Conservation (phyloP, 2,329 filamentous ascomycete species). For the Aspergillus floridensis region DNA sequence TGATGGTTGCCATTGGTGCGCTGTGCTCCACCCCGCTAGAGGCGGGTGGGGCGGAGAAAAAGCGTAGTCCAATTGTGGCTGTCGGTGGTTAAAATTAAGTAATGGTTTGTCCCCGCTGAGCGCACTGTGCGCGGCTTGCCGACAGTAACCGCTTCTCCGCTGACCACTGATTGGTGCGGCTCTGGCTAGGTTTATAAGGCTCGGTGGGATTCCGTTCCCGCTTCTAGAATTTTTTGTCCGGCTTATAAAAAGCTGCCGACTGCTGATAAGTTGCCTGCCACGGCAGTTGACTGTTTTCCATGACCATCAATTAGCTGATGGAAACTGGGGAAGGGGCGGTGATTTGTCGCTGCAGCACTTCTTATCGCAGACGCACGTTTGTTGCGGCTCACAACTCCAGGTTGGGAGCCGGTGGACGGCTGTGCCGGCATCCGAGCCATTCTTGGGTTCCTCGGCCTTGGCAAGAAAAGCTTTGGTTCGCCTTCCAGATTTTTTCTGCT, state of each 20-base stretch:
- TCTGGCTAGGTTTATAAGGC: not conserved
- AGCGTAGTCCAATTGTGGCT: not conserved
- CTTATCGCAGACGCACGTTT: not conserved
- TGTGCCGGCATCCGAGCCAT: not conserved
- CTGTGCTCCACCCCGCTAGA: not conserved
- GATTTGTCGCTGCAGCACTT: not conserved
- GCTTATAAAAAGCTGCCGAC: not conserved
- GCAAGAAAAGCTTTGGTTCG: not conserved
- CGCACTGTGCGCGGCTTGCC: not conserved
- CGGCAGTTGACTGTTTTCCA: not conserved
- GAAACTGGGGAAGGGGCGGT: not conserved
- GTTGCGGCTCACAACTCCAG: not conserved
- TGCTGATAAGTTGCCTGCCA: not conserved
- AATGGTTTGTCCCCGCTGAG: constrained; percentile 2
- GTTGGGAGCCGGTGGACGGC: not conserved
- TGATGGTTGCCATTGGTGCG: not conserved
- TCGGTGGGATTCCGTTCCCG: constrained; percentile 1
- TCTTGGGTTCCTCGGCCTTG: not conserved
- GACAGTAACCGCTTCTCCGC: constrained; percentile 2
- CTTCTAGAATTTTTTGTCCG: not conserved
- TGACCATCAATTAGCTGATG: not conserved
- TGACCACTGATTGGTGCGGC: not conserved
- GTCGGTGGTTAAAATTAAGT: constrained; percentile 7
- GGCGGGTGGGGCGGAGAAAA: not conserved
- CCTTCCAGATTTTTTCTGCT: not conserved